These are phyloP conservation scores for Bondarzewia mesenterica DNA, from an alignment of 1,284 basidiomycete species.

Conservation along the genomic window DNA sequence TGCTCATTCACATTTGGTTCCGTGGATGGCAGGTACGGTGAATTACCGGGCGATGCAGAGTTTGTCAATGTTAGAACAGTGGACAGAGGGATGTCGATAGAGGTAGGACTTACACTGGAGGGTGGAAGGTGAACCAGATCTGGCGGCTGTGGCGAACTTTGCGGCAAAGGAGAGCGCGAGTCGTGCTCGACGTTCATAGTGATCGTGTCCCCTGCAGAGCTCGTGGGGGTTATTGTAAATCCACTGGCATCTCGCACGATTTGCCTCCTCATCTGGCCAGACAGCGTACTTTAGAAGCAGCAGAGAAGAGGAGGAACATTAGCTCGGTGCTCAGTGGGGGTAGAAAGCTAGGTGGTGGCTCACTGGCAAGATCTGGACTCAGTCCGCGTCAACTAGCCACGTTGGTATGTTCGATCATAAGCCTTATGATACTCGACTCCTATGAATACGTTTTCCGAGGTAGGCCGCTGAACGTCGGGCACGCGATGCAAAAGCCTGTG, in stretches of 20 bases:
- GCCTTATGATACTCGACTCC: conserved; percentile 1
- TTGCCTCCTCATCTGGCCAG: conserved; percentile 57
- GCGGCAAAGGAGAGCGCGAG: too few relatives aligned
- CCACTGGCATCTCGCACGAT: conserved; percentile 49
- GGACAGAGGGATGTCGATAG: too few relatives aligned
- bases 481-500: conserved; percentile 67
- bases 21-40: too few relatives aligned
- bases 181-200: too few relatives aligned
- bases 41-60: too few relatives aligned
- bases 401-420: conserved; percentile 46
- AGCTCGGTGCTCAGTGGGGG: conserved; percentile 44
- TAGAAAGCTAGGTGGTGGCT: conserved; percentile 43
- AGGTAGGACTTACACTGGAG: too few relatives aligned
- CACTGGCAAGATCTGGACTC: conserved; percentile 29
- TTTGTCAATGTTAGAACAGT: too few relatives aligned
- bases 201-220: too few relatives aligned
- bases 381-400: conserved; percentile 68
- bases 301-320: conserved; percentile 56
- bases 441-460: background rate
- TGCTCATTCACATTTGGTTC: too few relatives aligned
- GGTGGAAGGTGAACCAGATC: too few relatives aligned
- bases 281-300: conserved; percentile 63
- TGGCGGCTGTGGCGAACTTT: too few relatives aligned
- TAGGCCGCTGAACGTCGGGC: conserved; percentile 78
- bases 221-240: too few relatives aligned